A percentile compares a stretch with the other conserved stretches of the same genome.
Conservation (phyloP, 1,139 yeast genomes). For the Candida sp. region DNA sequence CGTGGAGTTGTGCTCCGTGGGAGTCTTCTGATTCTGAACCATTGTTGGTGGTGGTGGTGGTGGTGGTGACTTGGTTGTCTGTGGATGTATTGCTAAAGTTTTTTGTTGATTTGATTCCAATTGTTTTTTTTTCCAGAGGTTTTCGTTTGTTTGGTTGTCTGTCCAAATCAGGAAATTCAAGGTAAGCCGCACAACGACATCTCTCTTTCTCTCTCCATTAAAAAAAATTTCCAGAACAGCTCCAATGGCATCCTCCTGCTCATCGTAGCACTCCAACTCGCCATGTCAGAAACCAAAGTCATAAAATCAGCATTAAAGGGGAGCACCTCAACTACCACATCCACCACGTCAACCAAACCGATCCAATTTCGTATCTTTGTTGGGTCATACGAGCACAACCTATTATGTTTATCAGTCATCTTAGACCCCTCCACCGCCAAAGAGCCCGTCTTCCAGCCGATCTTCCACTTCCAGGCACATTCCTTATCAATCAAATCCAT, state of each 20-base stretch:
- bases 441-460: constrained; percentile 80
- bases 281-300: constrained; percentile 4
- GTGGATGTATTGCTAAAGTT: neutral
- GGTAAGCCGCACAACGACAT: neutral
- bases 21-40: constrained; percentile 42
- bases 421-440: constrained; percentile 34
- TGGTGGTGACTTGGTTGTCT: neutral
- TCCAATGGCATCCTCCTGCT: neutral
- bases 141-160: neutral
- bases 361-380: constrained; percentile 77
- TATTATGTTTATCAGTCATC: constrained; percentile 80
- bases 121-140: neutral
- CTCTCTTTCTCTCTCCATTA: neutral
- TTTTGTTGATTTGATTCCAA: no score
- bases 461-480: constrained; percentile 97
- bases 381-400: constrained; percentile 95
- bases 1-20: constrained; percentile 61
- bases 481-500: constrained; percentile 84
- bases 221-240: neutral
- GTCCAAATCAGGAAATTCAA: neutral
- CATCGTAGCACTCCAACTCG: no score
- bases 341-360: constrained; percentile 5
- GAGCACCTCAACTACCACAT: constrained; percentile 6
- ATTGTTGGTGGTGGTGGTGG: constrained; percentile 13
- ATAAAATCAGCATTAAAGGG: constrained; percentile 17